Conservation (phyloP, 129 eudicot species). For the Ambrosia trifida region DNA sequence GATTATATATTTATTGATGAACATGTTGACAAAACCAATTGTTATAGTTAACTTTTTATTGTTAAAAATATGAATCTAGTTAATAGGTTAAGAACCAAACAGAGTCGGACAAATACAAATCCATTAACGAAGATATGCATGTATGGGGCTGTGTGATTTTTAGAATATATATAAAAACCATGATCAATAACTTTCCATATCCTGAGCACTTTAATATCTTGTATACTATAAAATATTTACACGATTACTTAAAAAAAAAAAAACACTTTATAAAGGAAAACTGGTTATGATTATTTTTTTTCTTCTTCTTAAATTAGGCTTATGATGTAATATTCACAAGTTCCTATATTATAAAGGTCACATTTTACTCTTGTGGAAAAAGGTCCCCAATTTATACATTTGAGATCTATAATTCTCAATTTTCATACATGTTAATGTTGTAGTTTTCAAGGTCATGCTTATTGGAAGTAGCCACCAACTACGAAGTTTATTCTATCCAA, state of each 20-base stretch:
- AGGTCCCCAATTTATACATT: no score
- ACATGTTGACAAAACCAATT: background rate
- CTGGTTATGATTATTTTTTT: background rate
- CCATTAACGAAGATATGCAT: slow-evolving; percentile 26
- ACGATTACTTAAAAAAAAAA: background rate
- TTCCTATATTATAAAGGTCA: no score
- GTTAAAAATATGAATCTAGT: background rate
- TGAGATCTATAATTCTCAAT: no score
- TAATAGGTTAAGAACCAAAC: background rate
- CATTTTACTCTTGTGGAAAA: no score
- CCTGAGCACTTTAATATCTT: background rate
- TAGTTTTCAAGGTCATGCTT: no score
- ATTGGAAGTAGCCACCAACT: no score
- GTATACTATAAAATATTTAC: background rate
- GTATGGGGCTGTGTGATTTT: slow-evolving; percentile 7
- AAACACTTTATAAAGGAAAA: background rate
- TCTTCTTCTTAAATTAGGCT: no score
- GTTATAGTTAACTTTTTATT: no score
- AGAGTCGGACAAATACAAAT: slow-evolving; percentile 23
- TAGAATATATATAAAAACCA: slow-evolving; percentile 6
- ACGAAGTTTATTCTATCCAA: no score
- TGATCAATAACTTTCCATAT: slow-evolving; percentile 12
- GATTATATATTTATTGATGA: background rate
- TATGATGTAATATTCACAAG: no score
- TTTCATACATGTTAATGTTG: no score